Evolutionary conservation across 1,284 basidiomycete genomes (phyloP).

Genomic region (Malassezia furfur): DNA sequence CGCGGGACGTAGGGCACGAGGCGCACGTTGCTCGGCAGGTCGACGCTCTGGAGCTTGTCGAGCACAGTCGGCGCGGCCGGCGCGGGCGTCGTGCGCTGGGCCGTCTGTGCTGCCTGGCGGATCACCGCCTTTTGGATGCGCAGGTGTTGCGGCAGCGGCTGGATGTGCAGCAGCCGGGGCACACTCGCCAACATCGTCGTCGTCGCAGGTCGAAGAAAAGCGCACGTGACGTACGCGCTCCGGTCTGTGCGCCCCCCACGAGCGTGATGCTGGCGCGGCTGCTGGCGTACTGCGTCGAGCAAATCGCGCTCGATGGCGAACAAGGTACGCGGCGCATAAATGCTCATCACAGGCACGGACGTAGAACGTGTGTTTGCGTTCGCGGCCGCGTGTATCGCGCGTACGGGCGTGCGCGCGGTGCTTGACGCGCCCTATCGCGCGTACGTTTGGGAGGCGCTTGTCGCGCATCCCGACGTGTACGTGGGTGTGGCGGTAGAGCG

Average conservation of each 20-base stretch:
- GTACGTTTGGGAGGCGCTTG: slow-evolving; percentile 69
- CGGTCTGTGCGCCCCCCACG: neutral
- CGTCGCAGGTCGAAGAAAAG: neutral
- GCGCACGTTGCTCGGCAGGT: slow-evolving; percentile 13
- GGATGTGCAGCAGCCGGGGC: slow-evolving; percentile 4
- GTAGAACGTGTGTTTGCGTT: slow-evolving; percentile 10
- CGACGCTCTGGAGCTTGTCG: neutral
- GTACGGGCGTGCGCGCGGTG: slow-evolving; percentile 50
- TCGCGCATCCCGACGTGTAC: slow-evolving; percentile 61
- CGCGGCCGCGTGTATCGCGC: slow-evolving; percentile 32
- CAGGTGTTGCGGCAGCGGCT: slow-evolving; percentile 4
- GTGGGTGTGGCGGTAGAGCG: slow-evolving; percentile 50
- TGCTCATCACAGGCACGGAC: slow-evolving; percentile 48
- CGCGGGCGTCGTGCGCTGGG: neutral
- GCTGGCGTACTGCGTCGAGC: slow-evolving; percentile 62
- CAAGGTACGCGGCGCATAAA: slow-evolving; percentile 65
- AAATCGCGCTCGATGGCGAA: slow-evolving; percentile 73
- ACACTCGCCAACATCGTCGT: slow-evolving; percentile 5
- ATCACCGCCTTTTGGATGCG: neutral
- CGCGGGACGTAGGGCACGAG: slow-evolving; percentile 9
- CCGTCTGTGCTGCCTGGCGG: neutral
- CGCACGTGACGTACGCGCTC: neutral
- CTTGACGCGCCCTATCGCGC: slow-evolving; percentile 66
- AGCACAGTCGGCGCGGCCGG: neutral
- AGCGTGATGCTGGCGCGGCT: slow-evolving; percentile 60